These are phyloP conservation scores for Pinus taeda DNA, from an alignment of 75 land plant genomes.

Conservation along the genomic window DNA sequence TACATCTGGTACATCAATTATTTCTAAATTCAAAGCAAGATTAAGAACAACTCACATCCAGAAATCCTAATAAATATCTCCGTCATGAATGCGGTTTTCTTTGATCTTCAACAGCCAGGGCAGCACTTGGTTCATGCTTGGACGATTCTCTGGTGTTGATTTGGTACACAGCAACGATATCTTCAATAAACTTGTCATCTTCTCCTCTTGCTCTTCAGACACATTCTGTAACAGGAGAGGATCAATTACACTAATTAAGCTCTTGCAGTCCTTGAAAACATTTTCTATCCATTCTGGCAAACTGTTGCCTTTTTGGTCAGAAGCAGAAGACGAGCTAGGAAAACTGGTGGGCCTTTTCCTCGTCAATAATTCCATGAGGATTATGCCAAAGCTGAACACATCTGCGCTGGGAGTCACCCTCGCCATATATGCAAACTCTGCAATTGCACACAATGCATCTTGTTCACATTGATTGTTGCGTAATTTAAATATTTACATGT, in stretches of 20 bases:
- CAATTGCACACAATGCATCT: neutral
- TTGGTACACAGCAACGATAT: slow-evolving; percentile 14
- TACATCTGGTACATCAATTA: too few relatives aligned
- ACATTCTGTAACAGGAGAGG: slow-evolving; percentile 8
- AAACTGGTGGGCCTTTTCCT: slow-evolving; percentile 45
- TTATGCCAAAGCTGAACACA: slow-evolving; percentile 64
- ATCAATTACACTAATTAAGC: slow-evolving; percentile 28
- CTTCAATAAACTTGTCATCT: slow-evolving; percentile 13
- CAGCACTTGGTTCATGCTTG: slow-evolving; percentile 20
- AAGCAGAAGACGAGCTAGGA: slow-evolving; percentile 10
- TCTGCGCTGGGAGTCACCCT: slow-evolving; percentile 50
- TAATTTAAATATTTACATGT: neutral
- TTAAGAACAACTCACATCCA: too few relatives aligned
- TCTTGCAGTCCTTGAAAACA: slow-evolving; percentile 14
- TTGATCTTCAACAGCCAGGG: neutral
- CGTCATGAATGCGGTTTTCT: neutral
- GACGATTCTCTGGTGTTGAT: slow-evolving; percentile 8
- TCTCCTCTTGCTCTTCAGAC: slow-evolving; percentile 9
- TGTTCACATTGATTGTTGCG: neutral
- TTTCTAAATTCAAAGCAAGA: too few relatives aligned
- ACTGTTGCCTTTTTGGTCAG: slow-evolving; percentile 14
- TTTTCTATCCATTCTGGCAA: slow-evolving; percentile 33
- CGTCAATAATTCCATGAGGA: slow-evolving; percentile 57
- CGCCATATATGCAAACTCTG: slow-evolving; percentile 64
- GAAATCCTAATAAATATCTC: too few relatives aligned